Evolutionary conservation across 805 yeast species (phyloP), one percentile per base, ranked within the genome.

Genomic region (Barnettozyma vustinii): DNA sequence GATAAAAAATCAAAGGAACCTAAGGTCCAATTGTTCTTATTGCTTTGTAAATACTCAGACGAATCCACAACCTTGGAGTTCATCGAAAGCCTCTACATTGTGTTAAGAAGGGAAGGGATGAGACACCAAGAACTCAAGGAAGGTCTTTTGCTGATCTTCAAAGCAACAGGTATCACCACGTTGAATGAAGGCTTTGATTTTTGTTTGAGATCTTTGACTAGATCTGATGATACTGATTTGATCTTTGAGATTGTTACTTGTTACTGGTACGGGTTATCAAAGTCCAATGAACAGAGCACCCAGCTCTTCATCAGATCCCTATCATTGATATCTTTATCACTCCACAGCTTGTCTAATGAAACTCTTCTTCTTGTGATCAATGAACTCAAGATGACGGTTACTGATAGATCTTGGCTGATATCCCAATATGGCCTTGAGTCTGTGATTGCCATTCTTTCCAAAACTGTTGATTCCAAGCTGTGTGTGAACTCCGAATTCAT

Each of bases 341-440:
- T 55, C 2, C 4, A 27, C 1, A 35, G 45, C 6, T 13, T 57
- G 5, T 25, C 40, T 5, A 23, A 33, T 12, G 9, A 33, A 2
- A 15, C 48, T 35, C 7, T 41, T 16, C 12, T 44, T 26, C 2
- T 42, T 15, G 9, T 50, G 0, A 5, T 54, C 2, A 25, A 37
- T 4, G 42, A 69, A 7, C 36, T 84, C 23, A 78, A 72, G 51
- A 46, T 56, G 0, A 50, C 77, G 9, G 62, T 84, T 16, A 64
- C 76, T 9, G 77, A 77, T 7, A 73, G 76, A 47, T 56, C 76
- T 0, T 80, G 87, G 84, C 54, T 77, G 1, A 72, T 87, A 44
- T 69, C 79, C 4, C 96, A 88, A 61, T 84, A 83, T 59, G 62
- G 79, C 0, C 66, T 83, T 18, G 96, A 88, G 62, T 57, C 75